Conservation (phyloP, 257 asterid genomes). For the Solanum verrucosum region DNA sequence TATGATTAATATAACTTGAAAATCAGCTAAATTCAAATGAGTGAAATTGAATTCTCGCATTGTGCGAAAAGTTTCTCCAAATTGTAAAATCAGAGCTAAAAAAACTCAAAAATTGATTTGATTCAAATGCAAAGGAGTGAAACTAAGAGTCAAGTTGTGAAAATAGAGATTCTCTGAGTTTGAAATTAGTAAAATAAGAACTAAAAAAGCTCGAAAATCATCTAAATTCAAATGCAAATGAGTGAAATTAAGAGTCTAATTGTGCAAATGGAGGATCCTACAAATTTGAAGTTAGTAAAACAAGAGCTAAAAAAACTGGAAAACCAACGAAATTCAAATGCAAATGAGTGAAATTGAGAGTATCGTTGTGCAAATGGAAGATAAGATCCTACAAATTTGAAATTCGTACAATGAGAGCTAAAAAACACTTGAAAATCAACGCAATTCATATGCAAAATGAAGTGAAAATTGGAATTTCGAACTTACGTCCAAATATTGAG, state of each 20-base stretch:
- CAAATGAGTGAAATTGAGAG: not conserved
- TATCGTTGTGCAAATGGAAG: not conserved
- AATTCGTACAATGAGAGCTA: not conserved
- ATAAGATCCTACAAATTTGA: not conserved
- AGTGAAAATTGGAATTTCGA: not conserved
- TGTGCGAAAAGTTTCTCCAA: constrained; percentile 41
- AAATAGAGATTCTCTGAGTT: not conserved
- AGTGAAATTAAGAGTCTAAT: not conserved
- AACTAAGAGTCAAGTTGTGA: not conserved
- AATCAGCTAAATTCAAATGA: not conserved
- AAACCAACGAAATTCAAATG: too few relatives aligned
- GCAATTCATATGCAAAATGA: not conserved
- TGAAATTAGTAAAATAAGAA: not conserved
- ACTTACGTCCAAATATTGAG: constrained; percentile 92
- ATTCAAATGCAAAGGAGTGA: not conserved
- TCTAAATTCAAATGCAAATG: not conserved
- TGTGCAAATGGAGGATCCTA: not conserved
- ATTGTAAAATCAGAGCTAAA: not conserved
- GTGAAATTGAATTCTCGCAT: constrained; percentile 2
- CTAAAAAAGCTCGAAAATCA: not conserved
- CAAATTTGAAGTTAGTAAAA: not conserved
- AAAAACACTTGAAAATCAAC: not conserved
- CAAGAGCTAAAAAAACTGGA: not conserved
- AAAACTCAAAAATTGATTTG: not conserved
- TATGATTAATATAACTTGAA: not conserved